These are phyloP conservation scores for Phytophthora colocasiae DNA, from an alignment of 352 stramenopile species.

Conservation along the genomic window DNA sequence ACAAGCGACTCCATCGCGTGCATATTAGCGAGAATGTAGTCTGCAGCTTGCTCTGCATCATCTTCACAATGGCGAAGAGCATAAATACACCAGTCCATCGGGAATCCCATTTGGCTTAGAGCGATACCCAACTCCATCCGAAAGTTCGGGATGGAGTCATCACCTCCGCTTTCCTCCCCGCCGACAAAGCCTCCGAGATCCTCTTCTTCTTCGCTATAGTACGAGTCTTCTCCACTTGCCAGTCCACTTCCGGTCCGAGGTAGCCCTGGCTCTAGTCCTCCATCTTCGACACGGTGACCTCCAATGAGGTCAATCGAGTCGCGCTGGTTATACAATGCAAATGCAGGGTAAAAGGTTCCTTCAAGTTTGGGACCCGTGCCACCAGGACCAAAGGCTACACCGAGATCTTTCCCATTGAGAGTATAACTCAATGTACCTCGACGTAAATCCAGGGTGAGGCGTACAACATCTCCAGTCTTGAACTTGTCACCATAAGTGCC, in stretches of 20 bases:
- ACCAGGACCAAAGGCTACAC: conserved; percentile 88
- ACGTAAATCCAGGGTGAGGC: conserved; percentile 84
- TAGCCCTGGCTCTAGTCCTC: conserved; percentile 35
- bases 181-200: conserved; percentile 44
- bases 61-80: conserved; percentile 85
- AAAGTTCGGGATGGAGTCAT: conserved; percentile 76
- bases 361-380: conserved; percentile 87
- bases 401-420: conserved; percentile 90
- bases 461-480: conserved; percentile 86
- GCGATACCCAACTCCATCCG: conserved; percentile 83
- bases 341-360: conserved; percentile 87
- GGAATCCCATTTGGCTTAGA: conserved; percentile 88
- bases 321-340: conserved; percentile 90
- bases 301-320: conserved; percentile 88
- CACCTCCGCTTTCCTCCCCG: conserved; percentile 35
- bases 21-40: conserved; percentile 90
- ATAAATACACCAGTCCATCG: conserved; percentile 90
- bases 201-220: conserved; percentile 88
- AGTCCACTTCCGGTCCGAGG: conserved; percentile 42
- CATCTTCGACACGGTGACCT: conserved; percentile 85
- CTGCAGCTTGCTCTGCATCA: conserved; percentile 78
- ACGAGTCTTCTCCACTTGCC: conserved; percentile 64
- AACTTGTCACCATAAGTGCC: conserved; percentile 93
- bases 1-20: conserved; percentile 82
- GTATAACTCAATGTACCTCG: conserved; percentile 88